Evolutionary conservation across 108 stramenopile species (phyloP).

Genomic region (Skeletonema marinoi): DNA sequence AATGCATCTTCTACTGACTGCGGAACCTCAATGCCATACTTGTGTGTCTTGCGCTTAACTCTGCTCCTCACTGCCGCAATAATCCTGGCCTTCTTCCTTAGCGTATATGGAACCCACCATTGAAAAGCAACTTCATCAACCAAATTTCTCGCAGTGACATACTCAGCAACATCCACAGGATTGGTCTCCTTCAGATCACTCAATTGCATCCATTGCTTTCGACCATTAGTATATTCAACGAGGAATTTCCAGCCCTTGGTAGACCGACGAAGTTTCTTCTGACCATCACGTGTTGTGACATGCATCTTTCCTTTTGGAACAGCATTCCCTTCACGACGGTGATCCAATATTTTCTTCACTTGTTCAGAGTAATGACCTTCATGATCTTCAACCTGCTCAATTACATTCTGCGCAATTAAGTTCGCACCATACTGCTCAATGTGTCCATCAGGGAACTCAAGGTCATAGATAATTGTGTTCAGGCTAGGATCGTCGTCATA

Average conservation of each 20-base stretch:
- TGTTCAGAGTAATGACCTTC: slow-evolving; percentile 7
- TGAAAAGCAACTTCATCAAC: too few relatives aligned
- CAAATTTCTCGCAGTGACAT: too few relatives aligned
- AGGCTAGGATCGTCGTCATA: slow-evolving; percentile 15
- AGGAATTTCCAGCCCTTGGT: slow-evolving; percentile 57
- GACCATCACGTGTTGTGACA: slow-evolving; percentile 7
- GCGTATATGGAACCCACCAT: too few relatives aligned
- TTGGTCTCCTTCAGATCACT: too few relatives aligned
- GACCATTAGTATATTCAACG: too few relatives aligned
- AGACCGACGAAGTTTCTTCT: slow-evolving; percentile 1
- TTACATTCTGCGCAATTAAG: slow-evolving; percentile 54
- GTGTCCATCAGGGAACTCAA: slow-evolving; percentile 17
- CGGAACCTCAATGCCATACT: too few relatives aligned
- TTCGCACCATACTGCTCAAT: slow-evolving; percentile 45
- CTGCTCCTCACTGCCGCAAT: too few relatives aligned
- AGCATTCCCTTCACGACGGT: slow-evolving; percentile 4
- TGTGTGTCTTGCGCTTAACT: too few relatives aligned
- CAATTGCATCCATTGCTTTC: too few relatives aligned
- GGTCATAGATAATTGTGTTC: slow-evolving; percentile 16
- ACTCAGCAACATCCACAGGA: too few relatives aligned
- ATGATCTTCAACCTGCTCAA: slow-evolving; percentile 29
- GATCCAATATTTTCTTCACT: slow-evolving; percentile 17
- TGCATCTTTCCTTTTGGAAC: neutral
- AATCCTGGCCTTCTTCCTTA: too few relatives aligned
- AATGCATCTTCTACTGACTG: too few relatives aligned